Evolutionary conservation across 148 eudicot genomes (phyloP).

Genomic region (Cornus suecica): DNA sequence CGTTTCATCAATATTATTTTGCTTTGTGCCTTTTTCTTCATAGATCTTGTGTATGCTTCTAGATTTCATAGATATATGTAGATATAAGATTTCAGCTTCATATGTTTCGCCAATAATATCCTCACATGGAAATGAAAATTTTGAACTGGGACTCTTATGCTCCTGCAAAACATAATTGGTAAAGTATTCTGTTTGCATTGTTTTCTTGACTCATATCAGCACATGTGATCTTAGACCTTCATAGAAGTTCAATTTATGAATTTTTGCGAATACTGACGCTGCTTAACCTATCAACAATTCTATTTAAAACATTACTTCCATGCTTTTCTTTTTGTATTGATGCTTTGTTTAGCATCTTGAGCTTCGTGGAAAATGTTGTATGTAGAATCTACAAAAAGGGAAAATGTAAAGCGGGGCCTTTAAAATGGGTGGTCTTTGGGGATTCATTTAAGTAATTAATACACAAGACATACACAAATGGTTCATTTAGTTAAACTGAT

Average conservation of each 20-base stretch:
- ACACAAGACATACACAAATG: not conserved
- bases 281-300: not conserved
- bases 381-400: not conserved
- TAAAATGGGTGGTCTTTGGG: not conserved
- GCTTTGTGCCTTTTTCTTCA: constrained; percentile 1
- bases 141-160: not conserved
- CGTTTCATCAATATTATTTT: not conserved
- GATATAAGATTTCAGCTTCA: not conserved
- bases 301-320: too few relatives aligned
- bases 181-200: not conserved
- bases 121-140: not conserved
- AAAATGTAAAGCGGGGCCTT: too few relatives aligned
- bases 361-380: not conserved
- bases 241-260: not conserved
- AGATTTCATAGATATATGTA: not conserved
- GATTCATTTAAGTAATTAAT: not conserved
- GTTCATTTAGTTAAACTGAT: not conserved
- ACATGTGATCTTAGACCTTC: not conserved
- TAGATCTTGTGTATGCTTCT: not conserved
- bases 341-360: not conserved
- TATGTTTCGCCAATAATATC: not conserved
- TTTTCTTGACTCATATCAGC: not conserved
- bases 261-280: not conserved
- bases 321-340: not conserved
- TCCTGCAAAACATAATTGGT: not conserved